Conservation (phyloP, 208 protist genomes). For the Crithidia sp. region DNA sequence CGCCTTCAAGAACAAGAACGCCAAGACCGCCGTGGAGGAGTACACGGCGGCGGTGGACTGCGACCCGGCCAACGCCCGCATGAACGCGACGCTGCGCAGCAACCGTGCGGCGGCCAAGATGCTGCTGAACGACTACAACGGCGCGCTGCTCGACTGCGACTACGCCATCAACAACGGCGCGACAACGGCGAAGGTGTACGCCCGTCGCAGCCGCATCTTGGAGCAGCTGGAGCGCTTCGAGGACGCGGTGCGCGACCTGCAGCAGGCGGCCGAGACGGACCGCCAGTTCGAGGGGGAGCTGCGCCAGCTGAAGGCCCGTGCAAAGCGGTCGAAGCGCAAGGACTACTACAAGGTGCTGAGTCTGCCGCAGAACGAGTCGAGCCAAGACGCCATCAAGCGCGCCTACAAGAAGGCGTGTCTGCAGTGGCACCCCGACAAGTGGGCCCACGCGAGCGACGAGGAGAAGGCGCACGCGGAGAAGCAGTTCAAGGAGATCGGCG, state of each 20-base stretch:
- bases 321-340: slow-evolving; percentile 81
- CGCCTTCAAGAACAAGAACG: slow-evolving; percentile 79
- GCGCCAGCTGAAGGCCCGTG: slow-evolving; percentile 56
- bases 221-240: slow-evolving; percentile 87
- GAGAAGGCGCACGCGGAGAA: slow-evolving; percentile 80
- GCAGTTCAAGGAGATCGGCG: slow-evolving; percentile 90
- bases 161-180: slow-evolving; percentile 91
- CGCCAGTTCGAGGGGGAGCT: slow-evolving; percentile 60
- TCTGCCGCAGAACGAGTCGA: slow-evolving; percentile 65
- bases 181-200: slow-evolving; percentile 85
- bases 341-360: slow-evolving; percentile 94
- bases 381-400: slow-evolving; percentile 74
- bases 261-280: slow-evolving; percentile 82
- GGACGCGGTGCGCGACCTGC: slow-evolving; percentile 88
- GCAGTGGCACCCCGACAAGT: slow-evolving; percentile 95
- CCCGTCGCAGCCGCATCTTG: slow-evolving; percentile 83
- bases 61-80: slow-evolving; percentile 74
- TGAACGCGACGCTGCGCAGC: slow-evolving; percentile 80
- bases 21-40: slow-evolving; percentile 68
- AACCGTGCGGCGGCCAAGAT: slow-evolving; percentile 91
- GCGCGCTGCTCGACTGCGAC: slow-evolving; percentile 89
- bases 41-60: slow-evolving; percentile 81
- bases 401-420: slow-evolving; percentile 89
- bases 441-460: slow-evolving; percentile 73
- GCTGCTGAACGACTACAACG: slow-evolving; percentile 86